phyloP scores from a whole-genome alignment of 306 rosid genomes.

The Styphnolobium japonicum region DNA sequence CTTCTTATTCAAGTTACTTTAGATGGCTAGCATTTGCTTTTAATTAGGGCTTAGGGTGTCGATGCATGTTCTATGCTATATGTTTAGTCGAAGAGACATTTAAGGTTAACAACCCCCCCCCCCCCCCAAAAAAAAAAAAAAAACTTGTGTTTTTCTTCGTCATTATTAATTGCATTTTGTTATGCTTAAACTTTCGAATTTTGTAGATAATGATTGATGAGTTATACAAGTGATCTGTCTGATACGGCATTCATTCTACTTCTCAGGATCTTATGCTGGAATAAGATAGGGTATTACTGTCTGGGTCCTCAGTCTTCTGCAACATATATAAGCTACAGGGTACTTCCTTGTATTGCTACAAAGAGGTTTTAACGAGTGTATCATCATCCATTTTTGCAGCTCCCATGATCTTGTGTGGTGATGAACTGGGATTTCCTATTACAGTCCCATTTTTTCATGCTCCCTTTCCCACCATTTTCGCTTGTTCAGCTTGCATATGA shows the following conservation, averaged over 20 bases:
- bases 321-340: constrained; percentile 14
- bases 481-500: constrained; percentile 21
- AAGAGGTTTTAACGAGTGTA: neutral
- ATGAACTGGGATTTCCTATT: constrained; percentile 23
- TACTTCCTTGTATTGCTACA: constrained; percentile 19
- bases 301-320: constrained; percentile 12
- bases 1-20: too few species aligned
- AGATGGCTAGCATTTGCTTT: too few species aligned
- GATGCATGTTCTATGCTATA: too few species aligned
- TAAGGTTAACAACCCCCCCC: too few species aligned
- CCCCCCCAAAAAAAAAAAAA: too few species aligned
- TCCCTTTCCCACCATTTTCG: neutral
- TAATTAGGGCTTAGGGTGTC: too few species aligned
- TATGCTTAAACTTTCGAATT: neutral
- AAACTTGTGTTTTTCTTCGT: neutral
- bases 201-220: neutral
- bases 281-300: neutral
- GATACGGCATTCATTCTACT: neutral
- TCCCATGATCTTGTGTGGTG: neutral
- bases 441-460: neutral
- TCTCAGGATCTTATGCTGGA: constrained; percentile 34
- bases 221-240: neutral
- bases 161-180: neutral
- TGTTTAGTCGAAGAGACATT: too few species aligned
- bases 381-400: constrained; percentile 24